Conservation (phyloP, 2,329 filamentous ascomycete genomes). For the Nothopassalora personata region DNA sequence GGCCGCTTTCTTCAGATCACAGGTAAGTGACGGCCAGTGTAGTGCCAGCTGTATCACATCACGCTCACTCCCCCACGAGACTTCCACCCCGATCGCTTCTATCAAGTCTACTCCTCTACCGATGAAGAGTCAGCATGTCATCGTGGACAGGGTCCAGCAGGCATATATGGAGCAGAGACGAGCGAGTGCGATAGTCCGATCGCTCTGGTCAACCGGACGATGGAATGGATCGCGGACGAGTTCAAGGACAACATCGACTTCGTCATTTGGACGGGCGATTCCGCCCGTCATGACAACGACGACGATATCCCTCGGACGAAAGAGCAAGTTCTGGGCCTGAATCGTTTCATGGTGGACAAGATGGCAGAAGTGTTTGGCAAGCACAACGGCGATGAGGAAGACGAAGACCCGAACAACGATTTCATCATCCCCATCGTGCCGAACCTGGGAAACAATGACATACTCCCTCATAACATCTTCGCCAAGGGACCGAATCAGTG, state of each 20-base stretch:
- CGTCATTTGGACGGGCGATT: slow-evolving; percentile 38
- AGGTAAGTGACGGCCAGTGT: slow-evolving; percentile 50
- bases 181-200: slow-evolving; percentile 84
- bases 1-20: slow-evolving; percentile 87
- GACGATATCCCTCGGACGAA: slow-evolving; percentile 64
- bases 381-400: slow-evolving; percentile 44
- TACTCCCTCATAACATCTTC: slow-evolving; percentile 94
- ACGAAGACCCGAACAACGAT: slow-evolving; percentile 49
- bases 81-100: slow-evolving; percentile 85
- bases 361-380: slow-evolving; percentile 68
- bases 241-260: slow-evolving; percentile 37
- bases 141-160: slow-evolving; percentile 67
- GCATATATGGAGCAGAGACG: slow-evolving; percentile 76
- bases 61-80: slow-evolving; percentile 49
- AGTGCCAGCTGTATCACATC: slow-evolving; percentile 16
- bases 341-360: slow-evolving; percentile 68
- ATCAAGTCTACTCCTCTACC: slow-evolving; percentile 71
- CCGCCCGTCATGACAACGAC: slow-evolving; percentile 38
- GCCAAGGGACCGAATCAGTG: slow-evolving; percentile 78
- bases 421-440: slow-evolving; percentile 77
- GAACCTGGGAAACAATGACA: slow-evolving; percentile 94
- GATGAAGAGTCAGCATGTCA: slow-evolving; percentile 69
- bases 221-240: slow-evolving; percentile 68
- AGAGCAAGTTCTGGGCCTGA: slow-evolving; percentile 70
- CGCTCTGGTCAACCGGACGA: slow-evolving; percentile 77